These are phyloP conservation scores for Macrophomina tecta DNA, from an alignment of 2,329 filamentous ascomycete genomes.

Conservation along the genomic window DNA sequence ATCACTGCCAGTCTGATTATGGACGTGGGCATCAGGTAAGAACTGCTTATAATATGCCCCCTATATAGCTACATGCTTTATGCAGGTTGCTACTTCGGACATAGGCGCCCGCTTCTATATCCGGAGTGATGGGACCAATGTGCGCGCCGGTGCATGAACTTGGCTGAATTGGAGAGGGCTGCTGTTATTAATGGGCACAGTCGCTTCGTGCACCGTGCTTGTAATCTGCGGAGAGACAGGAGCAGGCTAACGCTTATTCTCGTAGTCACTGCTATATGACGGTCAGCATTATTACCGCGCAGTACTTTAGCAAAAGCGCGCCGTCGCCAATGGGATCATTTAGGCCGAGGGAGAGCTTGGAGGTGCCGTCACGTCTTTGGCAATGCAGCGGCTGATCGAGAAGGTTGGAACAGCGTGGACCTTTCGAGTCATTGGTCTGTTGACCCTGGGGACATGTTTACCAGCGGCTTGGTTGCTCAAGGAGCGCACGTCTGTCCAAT, in stretches of 20 bases:
- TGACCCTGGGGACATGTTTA: constrained; percentile 59
- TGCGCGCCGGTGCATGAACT: constrained; percentile 18
- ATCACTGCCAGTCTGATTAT: constrained; percentile 55
- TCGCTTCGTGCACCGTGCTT: constrained; percentile 18
- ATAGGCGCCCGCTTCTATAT: constrained; percentile 10
- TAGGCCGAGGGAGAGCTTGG: constrained; percentile 63
- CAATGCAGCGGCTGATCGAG: constrained; percentile 56
- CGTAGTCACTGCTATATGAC: constrained; percentile 23
- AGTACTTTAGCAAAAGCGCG: constrained; percentile 63
- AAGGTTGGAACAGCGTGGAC: constrained; percentile 57
- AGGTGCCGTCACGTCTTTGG: constrained; percentile 59
- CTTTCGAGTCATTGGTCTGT: constrained; percentile 60
- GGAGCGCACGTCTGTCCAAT: constrained; percentile 48
- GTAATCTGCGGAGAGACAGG: constrained; percentile 12
- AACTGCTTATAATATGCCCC: constrained; percentile 1
- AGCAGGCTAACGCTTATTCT: constrained; percentile 15
- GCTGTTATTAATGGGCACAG: constrained; percentile 14
- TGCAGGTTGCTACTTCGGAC: constrained; percentile 22
- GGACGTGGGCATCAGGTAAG: constrained; percentile 48
- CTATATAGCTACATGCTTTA: constrained; percentile 11
- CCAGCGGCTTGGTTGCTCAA: constrained; percentile 62
- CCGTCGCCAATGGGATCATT: constrained; percentile 62
- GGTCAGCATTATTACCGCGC: constrained; percentile 44
- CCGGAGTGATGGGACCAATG: constrained; percentile 12
- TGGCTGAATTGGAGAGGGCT: background rate